phyloP scores from a whole-genome alignment of 192 early-diverging fungal genomes.

The Coemansia sp. region DNA sequence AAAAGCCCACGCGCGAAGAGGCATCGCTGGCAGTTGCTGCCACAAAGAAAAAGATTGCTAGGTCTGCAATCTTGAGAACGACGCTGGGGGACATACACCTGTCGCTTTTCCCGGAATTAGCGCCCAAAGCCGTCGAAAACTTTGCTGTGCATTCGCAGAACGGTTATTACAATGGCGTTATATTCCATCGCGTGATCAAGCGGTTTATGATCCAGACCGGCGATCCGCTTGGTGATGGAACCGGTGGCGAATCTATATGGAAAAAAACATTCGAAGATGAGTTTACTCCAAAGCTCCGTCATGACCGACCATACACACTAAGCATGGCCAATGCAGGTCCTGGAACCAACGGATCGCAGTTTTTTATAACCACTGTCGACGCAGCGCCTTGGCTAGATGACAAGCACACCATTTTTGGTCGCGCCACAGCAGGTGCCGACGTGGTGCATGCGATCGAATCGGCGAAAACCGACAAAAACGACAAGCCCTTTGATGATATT shows the following conservation, averaged over 20 bases:
- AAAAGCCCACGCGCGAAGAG: slow-evolving; percentile 94
- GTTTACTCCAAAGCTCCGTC: slow-evolving; percentile 73
- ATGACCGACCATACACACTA: slow-evolving; percentile 87
- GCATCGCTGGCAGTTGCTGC: slow-evolving; percentile 79
- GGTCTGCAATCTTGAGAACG: slow-evolving; percentile 80
- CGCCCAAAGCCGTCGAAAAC: slow-evolving; percentile 87
- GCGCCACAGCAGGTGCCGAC: slow-evolving; percentile 88
- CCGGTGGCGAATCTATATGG: slow-evolving; percentile 92
- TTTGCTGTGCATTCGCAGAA: slow-evolving; percentile 84
- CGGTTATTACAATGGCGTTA: slow-evolving; percentile 88
- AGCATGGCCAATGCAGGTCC: slow-evolving; percentile 96
- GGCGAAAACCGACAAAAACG: slow-evolving; percentile 77
- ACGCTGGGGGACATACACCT: slow-evolving; percentile 90
- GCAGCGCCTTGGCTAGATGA: slow-evolving; percentile 90
- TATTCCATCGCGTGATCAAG: slow-evolving; percentile 97
- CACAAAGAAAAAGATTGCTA: slow-evolving; percentile 63
- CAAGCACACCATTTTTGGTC: slow-evolving; percentile 95
- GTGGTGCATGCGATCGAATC: slow-evolving; percentile 86
- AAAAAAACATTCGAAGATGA: slow-evolving; percentile 94
- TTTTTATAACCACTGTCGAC: slow-evolving; percentile 92
- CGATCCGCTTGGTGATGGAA: slow-evolving; percentile 88
- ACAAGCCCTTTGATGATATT: slow-evolving; percentile 80
- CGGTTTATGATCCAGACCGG: slow-evolving; percentile 97
- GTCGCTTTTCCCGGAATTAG: slow-evolving; percentile 84
- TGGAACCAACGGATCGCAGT: slow-evolving; percentile 90